Evolutionary conservation across 106 monocot genomes (phyloP).

Genomic region (Dendrobium huoshanense): DNA sequence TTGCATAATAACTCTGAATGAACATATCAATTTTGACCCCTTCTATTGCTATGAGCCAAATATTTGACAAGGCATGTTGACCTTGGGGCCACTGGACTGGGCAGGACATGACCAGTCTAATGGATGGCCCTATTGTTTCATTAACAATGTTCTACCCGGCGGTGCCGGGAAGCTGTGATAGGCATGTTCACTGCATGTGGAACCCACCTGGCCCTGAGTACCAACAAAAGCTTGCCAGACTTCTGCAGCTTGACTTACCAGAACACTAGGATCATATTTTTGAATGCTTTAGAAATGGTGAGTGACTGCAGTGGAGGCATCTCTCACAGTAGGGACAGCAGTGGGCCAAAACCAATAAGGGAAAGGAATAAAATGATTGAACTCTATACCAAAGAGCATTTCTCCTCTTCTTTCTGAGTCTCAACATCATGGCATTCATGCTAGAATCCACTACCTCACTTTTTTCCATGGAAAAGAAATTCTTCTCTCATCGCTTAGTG

Average conservation of each 20-base stretch:
- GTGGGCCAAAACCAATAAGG: background rate
- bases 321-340: background rate
- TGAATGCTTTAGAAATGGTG: background rate
- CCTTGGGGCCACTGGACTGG: background rate
- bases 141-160: background rate
- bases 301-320: background rate
- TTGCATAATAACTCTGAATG: background rate
- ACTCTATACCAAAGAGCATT: background rate
- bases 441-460: background rate
- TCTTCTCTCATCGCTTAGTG: background rate
- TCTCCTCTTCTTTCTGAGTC: background rate
- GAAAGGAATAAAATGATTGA: background rate
- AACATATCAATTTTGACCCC: background rate
- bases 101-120: background rate
- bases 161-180: background rate
- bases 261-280: background rate
- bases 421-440: background rate
- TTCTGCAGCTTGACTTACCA: background rate
- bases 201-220: background rate
- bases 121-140: background rate
- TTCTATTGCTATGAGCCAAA: background rate
- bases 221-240: background rate
- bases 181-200: background rate
- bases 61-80: background rate
- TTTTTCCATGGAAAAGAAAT: conserved; percentile 3